phyloP scores from a whole-genome alignment of 2,329 filamentous ascomycete species.

The Nemania sp. region DNA sequence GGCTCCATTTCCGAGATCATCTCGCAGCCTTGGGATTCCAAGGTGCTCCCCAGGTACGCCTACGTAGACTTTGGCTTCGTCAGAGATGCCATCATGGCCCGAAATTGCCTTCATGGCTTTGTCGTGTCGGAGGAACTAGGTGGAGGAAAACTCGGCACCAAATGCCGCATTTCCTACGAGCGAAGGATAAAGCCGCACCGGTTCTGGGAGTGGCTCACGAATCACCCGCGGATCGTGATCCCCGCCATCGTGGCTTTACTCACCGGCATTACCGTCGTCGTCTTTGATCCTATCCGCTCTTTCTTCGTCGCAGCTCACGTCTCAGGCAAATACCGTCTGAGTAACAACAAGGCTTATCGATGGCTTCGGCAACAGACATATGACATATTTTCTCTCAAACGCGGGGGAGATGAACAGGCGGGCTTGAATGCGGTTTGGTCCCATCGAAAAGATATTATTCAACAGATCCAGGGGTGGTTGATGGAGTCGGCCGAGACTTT shows the following conservation, averaged over 20 bases:
- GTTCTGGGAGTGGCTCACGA: slow-evolving; percentile 85
- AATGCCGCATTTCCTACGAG: slow-evolving; percentile 83
- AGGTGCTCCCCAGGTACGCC: slow-evolving; percentile 79
- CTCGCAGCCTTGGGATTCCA: slow-evolving; percentile 82
- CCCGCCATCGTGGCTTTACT: slow-evolving; percentile 80
- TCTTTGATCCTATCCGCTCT: slow-evolving; percentile 93
- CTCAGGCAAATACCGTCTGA: slow-evolving; percentile 74
- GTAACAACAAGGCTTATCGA: slow-evolving; percentile 72
- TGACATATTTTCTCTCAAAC: slow-evolving; percentile 65
- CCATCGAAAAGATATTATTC: slow-evolving; percentile 79
- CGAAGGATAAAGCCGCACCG: slow-evolving; percentile 75
- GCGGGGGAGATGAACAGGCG: slow-evolving; percentile 64
- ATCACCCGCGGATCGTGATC: slow-evolving; percentile 85
- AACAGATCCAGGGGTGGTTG: slow-evolving; percentile 82
- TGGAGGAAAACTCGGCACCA: slow-evolving; percentile 76
- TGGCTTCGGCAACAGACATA: slow-evolving; percentile 80
- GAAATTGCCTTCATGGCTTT: slow-evolving; percentile 90
- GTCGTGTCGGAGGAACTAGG: slow-evolving; percentile 69
- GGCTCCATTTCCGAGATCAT: slow-evolving; percentile 88
- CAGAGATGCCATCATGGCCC: slow-evolving; percentile 81
- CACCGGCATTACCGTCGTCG: slow-evolving; percentile 79
- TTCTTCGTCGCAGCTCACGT: slow-evolving; percentile 92
- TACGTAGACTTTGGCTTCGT: slow-evolving; percentile 75
- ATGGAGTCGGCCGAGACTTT: slow-evolving; percentile 90
- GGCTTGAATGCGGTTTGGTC: slow-evolving; percentile 84